Conservation (phyloP, 495 filamentous ascomycete species). For the Acidomyces sp. region DNA sequence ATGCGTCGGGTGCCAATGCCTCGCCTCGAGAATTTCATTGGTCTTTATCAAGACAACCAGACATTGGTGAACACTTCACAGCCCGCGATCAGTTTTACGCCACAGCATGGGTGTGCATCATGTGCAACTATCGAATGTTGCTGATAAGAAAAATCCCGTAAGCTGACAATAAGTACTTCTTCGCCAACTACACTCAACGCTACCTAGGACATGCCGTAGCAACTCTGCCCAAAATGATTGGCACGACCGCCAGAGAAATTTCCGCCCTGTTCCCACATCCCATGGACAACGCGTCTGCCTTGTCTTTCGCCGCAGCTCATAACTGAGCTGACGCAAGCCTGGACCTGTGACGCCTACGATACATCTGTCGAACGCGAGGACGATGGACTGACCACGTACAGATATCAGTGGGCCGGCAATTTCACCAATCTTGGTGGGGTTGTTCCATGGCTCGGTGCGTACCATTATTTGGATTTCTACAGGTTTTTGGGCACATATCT, state of each 20-base stretch:
- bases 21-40: constrained; percentile 13
- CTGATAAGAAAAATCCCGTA: too few species aligned
- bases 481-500: constrained; percentile 17
- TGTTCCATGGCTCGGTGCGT: constrained; percentile 11
- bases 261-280: constrained; percentile 4
- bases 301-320: background rate
- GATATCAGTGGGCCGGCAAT: constrained; percentile 14
- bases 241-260: background rate
- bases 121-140: background rate
- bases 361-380: background rate
- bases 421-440: constrained; percentile 23
- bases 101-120: background rate
- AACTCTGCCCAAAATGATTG: constrained; percentile 14
- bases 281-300: constrained; percentile 1
- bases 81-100: constrained; percentile 18
- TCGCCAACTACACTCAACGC: constrained; percentile 4
- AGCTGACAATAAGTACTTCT: constrained; percentile 2
- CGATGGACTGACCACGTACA: constrained; percentile 5
- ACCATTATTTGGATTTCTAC: constrained; percentile 13
- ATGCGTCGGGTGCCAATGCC: constrained; percentile 7
- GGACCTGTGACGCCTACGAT: background rate
- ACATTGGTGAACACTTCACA: constrained; percentile 3
- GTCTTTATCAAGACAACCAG: constrained; percentile 4
- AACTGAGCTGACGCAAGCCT: background rate
- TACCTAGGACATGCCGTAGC: constrained; percentile 9